phyloP scores from a whole-genome alignment of 2,329 filamentous ascomycete genomes.

The Celoporthe dispersa region DNA sequence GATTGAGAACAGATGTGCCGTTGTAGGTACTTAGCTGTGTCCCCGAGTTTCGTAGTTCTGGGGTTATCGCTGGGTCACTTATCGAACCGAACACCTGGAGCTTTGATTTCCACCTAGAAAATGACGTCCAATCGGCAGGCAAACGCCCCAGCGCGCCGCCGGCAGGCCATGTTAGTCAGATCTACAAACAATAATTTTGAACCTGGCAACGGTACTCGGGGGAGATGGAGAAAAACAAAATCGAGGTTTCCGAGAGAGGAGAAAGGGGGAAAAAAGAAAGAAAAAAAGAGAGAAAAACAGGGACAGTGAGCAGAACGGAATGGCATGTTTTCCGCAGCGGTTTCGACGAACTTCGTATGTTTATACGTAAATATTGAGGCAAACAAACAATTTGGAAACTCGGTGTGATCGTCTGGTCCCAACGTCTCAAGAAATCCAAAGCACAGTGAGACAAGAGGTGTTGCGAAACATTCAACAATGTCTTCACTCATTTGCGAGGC shows the following conservation, averaged over 20 bases:
- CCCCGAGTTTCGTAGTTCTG: constrained; percentile 16
- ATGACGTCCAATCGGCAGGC: constrained; percentile 25
- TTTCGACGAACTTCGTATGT: too few species aligned
- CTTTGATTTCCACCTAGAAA: constrained; percentile 13
- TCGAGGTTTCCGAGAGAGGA: too few species aligned
- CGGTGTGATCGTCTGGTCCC: background rate
- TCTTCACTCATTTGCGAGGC: constrained; percentile 5
- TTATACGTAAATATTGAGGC: too few species aligned
- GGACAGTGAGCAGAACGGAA: too few species aligned
- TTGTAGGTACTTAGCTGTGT: constrained; percentile 11
- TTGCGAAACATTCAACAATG: background rate
- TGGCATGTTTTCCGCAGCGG: too few species aligned
- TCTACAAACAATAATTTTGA: background rate
- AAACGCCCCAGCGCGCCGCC: constrained; percentile 7
- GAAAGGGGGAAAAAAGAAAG: background rate
- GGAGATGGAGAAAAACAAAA: too few species aligned
- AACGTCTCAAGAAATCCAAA: background rate
- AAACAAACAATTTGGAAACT: background rate
- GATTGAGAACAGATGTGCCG: constrained; percentile 3
- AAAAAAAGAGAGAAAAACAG: background rate
- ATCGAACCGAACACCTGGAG: constrained; percentile 28
- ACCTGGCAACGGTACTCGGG: background rate
- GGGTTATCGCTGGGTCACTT: background rate
- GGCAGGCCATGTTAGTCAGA: background rate
- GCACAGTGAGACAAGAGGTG: too few species aligned